Conservation (phyloP, 23 red algal genomes). For the Gracilaria gracilis region DNA sequence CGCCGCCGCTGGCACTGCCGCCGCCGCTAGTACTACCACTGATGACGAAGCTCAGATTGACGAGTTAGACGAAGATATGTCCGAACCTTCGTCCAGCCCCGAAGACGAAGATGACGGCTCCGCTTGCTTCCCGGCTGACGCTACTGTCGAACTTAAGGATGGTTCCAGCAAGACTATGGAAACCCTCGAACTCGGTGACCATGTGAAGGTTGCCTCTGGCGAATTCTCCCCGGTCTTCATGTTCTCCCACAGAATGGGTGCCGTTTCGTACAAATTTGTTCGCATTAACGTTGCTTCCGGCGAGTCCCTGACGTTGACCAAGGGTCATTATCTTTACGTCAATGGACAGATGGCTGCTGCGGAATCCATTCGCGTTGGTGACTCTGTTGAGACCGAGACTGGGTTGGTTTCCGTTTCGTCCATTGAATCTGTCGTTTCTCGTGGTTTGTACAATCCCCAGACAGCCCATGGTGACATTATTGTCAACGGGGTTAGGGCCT, state of each 20-base stretch:
- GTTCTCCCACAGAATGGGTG: slow-evolving; percentile 72
- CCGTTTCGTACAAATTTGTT: slow-evolving; percentile 54
- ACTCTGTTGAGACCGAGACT: slow-evolving; percentile 26
- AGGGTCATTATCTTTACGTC: slow-evolving; percentile 75
- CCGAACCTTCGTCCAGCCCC: neutral
- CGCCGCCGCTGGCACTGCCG: neutral
- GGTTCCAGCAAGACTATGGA: slow-evolving; percentile 66
- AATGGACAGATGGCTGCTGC: slow-evolving; percentile 67
- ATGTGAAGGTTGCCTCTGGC: slow-evolving; percentile 71
- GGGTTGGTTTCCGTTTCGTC: slow-evolving; percentile 45
- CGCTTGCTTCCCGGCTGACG: slow-evolving; percentile 87
- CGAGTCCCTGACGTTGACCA: slow-evolving; percentile 37
- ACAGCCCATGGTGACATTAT: slow-evolving; percentile 55
- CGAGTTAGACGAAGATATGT: neutral
- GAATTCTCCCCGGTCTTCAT: slow-evolving; percentile 76
- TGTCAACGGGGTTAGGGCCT: slow-evolving; percentile 59
- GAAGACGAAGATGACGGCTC: slow-evolving; percentile 65
- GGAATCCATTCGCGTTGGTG: slow-evolving; percentile 58
- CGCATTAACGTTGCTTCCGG: slow-evolving; percentile 44
- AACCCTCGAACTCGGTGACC: slow-evolving; percentile 67
- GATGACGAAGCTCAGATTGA: neutral
- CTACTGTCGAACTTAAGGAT: slow-evolving; percentile 76
- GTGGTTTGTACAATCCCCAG: slow-evolving; percentile 64
- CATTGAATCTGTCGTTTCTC: slow-evolving; percentile 36
- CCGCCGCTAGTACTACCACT: neutral